These are phyloP conservation scores for Carex cristatella DNA, from an alignment of 176 grass and related monocot species.

Conservation along the genomic window DNA sequence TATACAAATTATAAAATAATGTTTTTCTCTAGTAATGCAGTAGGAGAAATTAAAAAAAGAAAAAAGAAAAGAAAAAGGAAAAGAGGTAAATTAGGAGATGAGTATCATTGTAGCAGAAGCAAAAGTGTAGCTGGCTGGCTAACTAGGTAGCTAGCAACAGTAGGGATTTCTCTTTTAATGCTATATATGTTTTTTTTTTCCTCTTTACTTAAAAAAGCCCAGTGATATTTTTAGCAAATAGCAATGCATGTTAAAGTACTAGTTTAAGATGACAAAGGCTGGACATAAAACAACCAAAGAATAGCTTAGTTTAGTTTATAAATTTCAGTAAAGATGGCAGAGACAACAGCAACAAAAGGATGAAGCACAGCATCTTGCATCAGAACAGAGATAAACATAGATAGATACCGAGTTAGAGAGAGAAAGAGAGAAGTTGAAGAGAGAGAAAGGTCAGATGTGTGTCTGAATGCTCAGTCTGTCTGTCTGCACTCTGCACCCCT, in stretches of 20 bases:
- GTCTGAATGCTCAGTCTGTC: constrained; percentile 59
- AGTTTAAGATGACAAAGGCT: constrained; percentile 23
- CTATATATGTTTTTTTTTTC: not conserved
- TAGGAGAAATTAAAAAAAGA: not conserved
- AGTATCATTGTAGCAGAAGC: not conserved
- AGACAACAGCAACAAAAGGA: constrained; percentile 64
- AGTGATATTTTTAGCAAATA: constrained; percentile 12
- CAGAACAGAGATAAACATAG: constrained; percentile 37
- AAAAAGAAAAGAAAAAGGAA: not conserved
- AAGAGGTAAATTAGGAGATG: not conserved
- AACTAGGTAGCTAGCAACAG: not conserved
- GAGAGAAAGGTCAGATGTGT: constrained; percentile 25
- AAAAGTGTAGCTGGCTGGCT: constrained; percentile 10
- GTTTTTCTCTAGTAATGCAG: not conserved
- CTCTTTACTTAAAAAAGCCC: not conserved
- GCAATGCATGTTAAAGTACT: not conserved
- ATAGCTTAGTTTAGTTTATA: constrained; percentile 44
- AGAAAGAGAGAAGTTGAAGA: not conserved
- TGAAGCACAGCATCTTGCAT: constrained; percentile 60
- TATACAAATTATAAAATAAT: not conserved
- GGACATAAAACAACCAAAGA: not conserved
- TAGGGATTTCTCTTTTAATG: constrained; percentile 1
- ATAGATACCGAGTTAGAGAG: constrained; percentile 23
- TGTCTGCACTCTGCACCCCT: constrained; percentile 21
- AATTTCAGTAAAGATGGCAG: constrained; percentile 73